Evolutionary conservation across 495 filamentous ascomycete genomes (phyloP).

Genomic region (Sordaria brevicollis): DNA sequence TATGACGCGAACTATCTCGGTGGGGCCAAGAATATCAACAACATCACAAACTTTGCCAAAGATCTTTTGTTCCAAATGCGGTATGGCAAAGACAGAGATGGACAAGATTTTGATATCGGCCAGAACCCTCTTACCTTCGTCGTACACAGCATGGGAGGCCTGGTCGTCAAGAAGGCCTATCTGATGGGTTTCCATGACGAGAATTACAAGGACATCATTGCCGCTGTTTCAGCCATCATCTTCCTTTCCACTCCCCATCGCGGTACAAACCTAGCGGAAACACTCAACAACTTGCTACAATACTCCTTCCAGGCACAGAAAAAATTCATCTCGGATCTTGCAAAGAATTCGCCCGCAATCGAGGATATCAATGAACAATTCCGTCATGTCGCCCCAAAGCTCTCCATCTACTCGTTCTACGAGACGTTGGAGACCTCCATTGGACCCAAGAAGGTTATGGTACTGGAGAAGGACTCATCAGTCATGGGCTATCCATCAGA

Average conservation of each 20-base stretch:
- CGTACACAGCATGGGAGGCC: conserved; percentile 36
- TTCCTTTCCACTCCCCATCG: conserved; percentile 43
- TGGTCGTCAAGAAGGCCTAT: conserved; percentile 36
- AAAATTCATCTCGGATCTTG: conserved; percentile 33
- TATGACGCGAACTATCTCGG: conserved; percentile 20
- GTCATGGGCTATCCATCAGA: conserved; percentile 35
- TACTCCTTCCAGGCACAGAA: conserved; percentile 10
- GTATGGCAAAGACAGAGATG: conserved; percentile 16
- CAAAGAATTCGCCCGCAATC: conserved; percentile 19
- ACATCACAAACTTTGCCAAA: conserved; percentile 30
- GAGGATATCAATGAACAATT: conserved; percentile 42
- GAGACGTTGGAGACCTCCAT: conserved; percentile 31
- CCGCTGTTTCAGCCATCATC: conserved; percentile 25
- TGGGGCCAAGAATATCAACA: conserved; percentile 4
- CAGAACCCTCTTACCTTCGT: conserved; percentile 32
- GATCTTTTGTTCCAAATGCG: conserved; percentile 25
- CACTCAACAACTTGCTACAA: conserved; percentile 23
- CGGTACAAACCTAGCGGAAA: conserved; percentile 32
- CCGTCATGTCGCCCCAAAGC: conserved; percentile 23
- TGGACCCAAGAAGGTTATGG: conserved; percentile 19
- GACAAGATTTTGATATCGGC: conserved; percentile 5
- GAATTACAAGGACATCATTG: conserved; percentile 24
- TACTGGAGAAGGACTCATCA: conserved; percentile 36
- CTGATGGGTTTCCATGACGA: conserved; percentile 30
- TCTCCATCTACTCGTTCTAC: conserved; percentile 39